Conservation (phyloP, 768 basidiomycete species). For the Serendipita sp. region DNA sequence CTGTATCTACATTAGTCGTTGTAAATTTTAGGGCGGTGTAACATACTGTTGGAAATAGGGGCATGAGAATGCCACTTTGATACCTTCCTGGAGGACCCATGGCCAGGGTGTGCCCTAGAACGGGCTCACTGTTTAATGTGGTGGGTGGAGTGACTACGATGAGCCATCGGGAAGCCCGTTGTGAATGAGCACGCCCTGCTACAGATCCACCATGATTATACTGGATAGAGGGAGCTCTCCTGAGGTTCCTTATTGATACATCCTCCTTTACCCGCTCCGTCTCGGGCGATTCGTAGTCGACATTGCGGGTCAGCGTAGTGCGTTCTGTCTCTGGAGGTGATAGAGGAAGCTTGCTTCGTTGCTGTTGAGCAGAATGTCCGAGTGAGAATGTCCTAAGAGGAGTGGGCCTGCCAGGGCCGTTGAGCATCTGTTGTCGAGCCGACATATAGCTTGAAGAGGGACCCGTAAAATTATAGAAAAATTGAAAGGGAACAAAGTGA, state of each 20-base stretch:
- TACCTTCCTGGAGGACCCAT: slow-evolving; percentile 43
- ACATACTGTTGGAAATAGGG: slow-evolving; percentile 51
- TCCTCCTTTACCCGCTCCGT: not conserved
- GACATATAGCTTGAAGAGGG: not conserved
- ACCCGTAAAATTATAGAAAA: not conserved
- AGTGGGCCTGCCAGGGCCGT: not conserved
- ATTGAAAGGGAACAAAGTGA: not conserved
- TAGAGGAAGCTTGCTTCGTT: not conserved
- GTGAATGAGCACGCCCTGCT: not conserved
- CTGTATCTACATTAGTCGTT: slow-evolving; percentile 21
- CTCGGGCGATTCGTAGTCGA: not conserved
- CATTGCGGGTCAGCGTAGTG: not conserved
- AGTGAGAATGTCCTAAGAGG: not conserved
- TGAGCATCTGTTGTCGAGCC: not conserved
- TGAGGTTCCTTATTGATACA: not conserved
- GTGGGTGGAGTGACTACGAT: slow-evolving; percentile 52
- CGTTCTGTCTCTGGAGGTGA: slow-evolving; percentile 3
- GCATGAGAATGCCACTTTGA: slow-evolving; percentile 56
- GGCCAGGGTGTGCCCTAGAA: slow-evolving; percentile 40
- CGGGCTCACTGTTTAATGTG: slow-evolving; percentile 40
- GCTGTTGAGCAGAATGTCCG: not conserved
- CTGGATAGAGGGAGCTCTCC: not conserved
- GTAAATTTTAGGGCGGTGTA: slow-evolving; percentile 6
- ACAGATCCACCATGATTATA: not conserved
- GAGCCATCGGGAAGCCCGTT: slow-evolving; percentile 30